Percentiles rank a stretch among this genome's conserved stretches.
Conservation (phyloP, 345 rosid genomes). For the Lumnitzera racemosa region DNA sequence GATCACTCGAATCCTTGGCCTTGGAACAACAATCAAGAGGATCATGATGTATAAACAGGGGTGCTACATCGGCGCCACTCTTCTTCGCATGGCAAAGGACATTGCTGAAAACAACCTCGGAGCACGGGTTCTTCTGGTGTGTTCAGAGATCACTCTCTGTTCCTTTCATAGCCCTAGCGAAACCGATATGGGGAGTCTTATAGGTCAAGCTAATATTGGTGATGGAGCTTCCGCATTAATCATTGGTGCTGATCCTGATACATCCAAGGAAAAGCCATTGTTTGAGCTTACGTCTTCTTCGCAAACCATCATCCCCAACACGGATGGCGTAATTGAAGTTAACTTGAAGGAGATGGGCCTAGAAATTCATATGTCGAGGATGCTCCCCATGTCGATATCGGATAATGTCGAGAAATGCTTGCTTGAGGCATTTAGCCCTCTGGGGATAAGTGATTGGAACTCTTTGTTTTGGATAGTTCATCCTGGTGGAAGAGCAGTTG, state of each 20-base stretch:
- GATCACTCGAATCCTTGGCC: conserved; percentile 10
- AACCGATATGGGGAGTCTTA: not conserved
- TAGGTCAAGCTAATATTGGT: conserved; percentile 6
- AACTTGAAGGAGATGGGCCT: conserved; percentile 5
- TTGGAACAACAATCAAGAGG: conserved; percentile 5
- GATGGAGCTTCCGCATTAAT: conserved; percentile 15
- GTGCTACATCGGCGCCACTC: conserved; percentile 5
- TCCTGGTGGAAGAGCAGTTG: conserved; percentile 1
- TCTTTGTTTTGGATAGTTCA: conserved; percentile 17
- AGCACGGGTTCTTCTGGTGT: conserved; percentile 13
- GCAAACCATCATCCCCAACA: conserved; percentile 7
- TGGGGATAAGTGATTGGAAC: conserved; percentile 15
- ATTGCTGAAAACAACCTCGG: conserved; percentile 18
- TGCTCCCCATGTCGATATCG: not conserved
- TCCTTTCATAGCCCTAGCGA: conserved; percentile 14
- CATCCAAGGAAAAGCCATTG: conserved; percentile 6
- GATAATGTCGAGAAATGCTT: conserved; percentile 1
- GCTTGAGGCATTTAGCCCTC: not conserved
- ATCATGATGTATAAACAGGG: conserved; percentile 17
- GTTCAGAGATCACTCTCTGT: conserved; percentile 10
- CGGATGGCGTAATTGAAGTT: conserved; percentile 2
- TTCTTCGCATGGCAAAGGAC: conserved; percentile 21
- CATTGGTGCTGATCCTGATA: conserved; percentile 8
- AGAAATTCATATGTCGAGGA: not conserved
- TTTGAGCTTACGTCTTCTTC: conserved; percentile 6